Conservation (phyloP, 345 rosid species). For the Arabidopsis suecica region DNA sequence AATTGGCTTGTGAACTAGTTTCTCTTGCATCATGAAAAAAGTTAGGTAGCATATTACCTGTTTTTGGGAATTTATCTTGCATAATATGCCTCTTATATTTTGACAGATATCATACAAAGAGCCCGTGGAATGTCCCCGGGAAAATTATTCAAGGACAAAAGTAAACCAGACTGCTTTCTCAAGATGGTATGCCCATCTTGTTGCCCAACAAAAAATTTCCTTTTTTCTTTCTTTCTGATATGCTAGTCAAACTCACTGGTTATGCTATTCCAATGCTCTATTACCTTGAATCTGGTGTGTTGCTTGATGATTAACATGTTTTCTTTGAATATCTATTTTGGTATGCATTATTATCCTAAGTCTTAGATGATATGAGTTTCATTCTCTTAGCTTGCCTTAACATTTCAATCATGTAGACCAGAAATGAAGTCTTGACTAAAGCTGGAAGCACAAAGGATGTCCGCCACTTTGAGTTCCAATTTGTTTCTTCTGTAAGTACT, state of each 20-base stretch:
- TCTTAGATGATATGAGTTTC: slow-evolving; percentile 1
- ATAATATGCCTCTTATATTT: slow-evolving; percentile 31
- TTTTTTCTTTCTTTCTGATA: neutral
- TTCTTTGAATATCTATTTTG: slow-evolving; percentile 2
- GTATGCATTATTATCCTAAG: slow-evolving; percentile 2
- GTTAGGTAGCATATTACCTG: neutral
- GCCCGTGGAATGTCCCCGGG: slow-evolving; percentile 78
- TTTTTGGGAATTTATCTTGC: neutral
- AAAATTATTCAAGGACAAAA: slow-evolving; percentile 58
- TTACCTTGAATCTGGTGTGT: slow-evolving; percentile 15
- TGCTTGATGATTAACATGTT: slow-evolving; percentile 13
- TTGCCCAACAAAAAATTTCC: neutral
- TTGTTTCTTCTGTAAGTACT: slow-evolving; percentile 67
- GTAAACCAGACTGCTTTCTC: slow-evolving; percentile 78
- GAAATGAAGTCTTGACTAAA: slow-evolving; percentile 65
- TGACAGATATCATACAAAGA: slow-evolving; percentile 61
- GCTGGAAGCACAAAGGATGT: slow-evolving; percentile 76
- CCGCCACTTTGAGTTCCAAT: slow-evolving; percentile 89
- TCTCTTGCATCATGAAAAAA: slow-evolving; percentile 12
- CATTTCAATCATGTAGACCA: slow-evolving; percentile 51
- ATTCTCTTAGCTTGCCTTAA: slow-evolving; percentile 21
- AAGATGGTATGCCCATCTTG: slow-evolving; percentile 65
- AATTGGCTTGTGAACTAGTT: neutral
- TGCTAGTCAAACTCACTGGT: neutral
- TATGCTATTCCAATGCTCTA: slow-evolving; percentile 13